Base-by-base conservation (phyloP, 2,329 filamentous ascomycete genomes). In the Pyricularia grisea region DNA sequence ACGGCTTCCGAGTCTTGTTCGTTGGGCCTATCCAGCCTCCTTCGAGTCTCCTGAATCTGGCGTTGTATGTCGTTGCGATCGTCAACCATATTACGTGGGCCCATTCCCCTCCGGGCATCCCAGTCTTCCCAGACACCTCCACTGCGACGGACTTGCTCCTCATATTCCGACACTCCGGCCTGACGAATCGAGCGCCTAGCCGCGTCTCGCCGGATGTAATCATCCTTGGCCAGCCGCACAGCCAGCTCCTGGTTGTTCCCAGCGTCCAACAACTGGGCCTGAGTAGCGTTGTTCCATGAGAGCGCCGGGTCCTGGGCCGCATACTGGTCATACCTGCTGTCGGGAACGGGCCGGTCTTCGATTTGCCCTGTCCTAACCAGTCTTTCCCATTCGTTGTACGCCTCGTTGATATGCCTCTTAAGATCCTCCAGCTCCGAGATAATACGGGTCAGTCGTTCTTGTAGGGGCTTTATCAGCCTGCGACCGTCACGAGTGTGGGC, bases 401-500 rank as follows among this genome's bases (percentile, higher is more conserved):
- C 85, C 71, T 84, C 85, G 65, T 90, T 88, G 68, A 99, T 91
- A 23, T 89, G 85, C 0, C 93, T 93, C 75, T 93, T 95, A 69
- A 97, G 83, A 10, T 84, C 80, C 78, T 97, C 94, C 33, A 99
- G 83, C 71, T 89, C 87, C 71, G 84, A 82, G 17, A 97, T 78
- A 23, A 93, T 90, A 12, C 81, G 79, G 61, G 85, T 76, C 25
- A 88, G 79, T 6, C 84, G 83, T 14, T 80, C 81, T 25, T 83
- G 76, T 10, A 87, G 77, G 4, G 79, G 76, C n/a, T 78, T 83
- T 28, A 94, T 85, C 1, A 88, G 84, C 68, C 84, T 87, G 65
- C 87, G 87, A 10, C 88, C 89, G 50, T 90, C 87, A 11, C 87
- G 84, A 9, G 88, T 85, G 73, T 87, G 90, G 65, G 87, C 87